Conservation (phyloP, 2,329 filamentous ascomycete genomes). For the Cadophora gregata region DNA sequence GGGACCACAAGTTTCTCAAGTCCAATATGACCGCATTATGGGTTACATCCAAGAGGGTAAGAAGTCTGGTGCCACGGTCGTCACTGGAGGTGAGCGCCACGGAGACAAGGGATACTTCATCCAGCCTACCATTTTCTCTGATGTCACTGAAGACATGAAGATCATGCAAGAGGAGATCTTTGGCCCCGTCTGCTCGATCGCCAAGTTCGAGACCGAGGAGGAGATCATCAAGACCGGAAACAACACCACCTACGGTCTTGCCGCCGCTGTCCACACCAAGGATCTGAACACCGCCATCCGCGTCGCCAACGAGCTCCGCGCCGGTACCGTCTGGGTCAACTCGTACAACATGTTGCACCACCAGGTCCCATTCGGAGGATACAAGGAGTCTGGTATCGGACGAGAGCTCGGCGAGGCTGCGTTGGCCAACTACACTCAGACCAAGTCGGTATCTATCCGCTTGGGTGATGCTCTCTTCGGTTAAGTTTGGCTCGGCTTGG, state of each 20-base stretch:
- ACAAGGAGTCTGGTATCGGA: slow-evolving; percentile 79
- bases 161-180: slow-evolving; percentile 79
- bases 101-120: slow-evolving; percentile 74
- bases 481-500: slow-evolving; percentile 34
- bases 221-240: slow-evolving; percentile 69
- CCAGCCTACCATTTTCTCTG: slow-evolving; percentile 74
- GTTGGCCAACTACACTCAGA: slow-evolving; percentile 70
- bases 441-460: slow-evolving; percentile 68
- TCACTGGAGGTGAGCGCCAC: slow-evolving; percentile 69
- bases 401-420: slow-evolving; percentile 76
- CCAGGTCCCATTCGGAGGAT: slow-evolving; percentile 73
- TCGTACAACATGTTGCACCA: slow-evolving; percentile 73
- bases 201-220: slow-evolving; percentile 73
- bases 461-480: slow-evolving; percentile 52
- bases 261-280: slow-evolving; percentile 70
- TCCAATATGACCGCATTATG: slow-evolving; percentile 76
- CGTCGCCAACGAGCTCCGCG: slow-evolving; percentile 66
- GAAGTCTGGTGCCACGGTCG: slow-evolving; percentile 67
- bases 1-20: slow-evolving; percentile 71
- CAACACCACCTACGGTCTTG: slow-evolving; percentile 69
- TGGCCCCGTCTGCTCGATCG: slow-evolving; percentile 72
- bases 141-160: slow-evolving; percentile 74
- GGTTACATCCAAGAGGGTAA: slow-evolving; percentile 68
- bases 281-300: slow-evolving; percentile 73
- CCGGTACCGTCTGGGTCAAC: slow-evolving; percentile 53